Evolutionary conservation across 257 asterid genomes (phyloP), one percentile per base, ranked within the genome.

Genomic region (Thymus quinquecostatus): DNA sequence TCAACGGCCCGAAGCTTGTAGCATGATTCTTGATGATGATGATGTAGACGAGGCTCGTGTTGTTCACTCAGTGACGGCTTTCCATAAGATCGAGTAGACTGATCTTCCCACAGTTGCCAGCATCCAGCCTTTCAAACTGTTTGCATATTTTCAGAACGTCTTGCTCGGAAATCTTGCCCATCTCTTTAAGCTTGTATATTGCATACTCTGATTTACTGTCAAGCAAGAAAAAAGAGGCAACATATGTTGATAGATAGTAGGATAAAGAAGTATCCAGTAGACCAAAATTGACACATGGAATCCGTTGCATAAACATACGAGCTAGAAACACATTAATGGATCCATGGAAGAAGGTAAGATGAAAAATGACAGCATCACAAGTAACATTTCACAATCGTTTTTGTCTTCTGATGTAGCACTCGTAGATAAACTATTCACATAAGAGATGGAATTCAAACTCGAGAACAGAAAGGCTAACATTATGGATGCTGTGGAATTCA

Each of bases 161-260:
- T 69, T 86, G 85, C 57, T 93, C 97, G 1, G 96, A 76, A 48
- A 89, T 83, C 81, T 83, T 91, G 13, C 91, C 87, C 96, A 93
- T 89, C 77, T 88, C 94, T 86, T 93, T 93, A 11, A 93, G 89
- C 84, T 93, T 93, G 96, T 93, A 93, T 62, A 93, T 82, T 8
- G 85, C 96, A 21, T 63, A 93, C 69, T 93, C 98, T 0, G 98
- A 83, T 80, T 87, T 91, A 45, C 98, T 93, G 96, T 80, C 72
- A 48, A 10, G 2, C 60, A 41, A 21, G 32, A 70, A 10, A 48
- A 4, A 50, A 60, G 27, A 53, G n/a, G 5, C 5, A 49, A 45
- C n/a, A 10, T 13, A 49, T 49, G 3, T 49, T 49, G 2, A 49
- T 36, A 2, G 4, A 4, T 49, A 12, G 28, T 49, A 4, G 4